Evolutionary conservation across 148 eudicot species (phyloP), one percentile per base, ranked within the genome.

Genomic region (Chenopodium berlandieri): DNA sequence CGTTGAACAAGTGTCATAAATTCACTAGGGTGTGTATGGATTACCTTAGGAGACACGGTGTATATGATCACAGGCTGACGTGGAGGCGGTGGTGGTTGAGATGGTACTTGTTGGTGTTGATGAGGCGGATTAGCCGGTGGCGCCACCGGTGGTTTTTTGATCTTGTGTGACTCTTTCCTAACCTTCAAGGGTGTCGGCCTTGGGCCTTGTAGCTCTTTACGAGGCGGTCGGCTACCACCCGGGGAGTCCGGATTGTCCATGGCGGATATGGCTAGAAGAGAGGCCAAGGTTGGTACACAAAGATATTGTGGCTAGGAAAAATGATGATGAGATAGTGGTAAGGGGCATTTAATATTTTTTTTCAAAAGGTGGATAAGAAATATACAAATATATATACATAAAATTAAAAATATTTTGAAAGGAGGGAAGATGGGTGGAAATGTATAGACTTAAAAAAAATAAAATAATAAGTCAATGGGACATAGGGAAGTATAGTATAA

Each of bases 1-100:
- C 92, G 90, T 82, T 95, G 98, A 14, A 95, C 98, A 30, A 95
- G 88, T 6, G 89, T 79, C 98, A 91, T 93, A 87, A 95, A 95
- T 52, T 93, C 96, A 68, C 82, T 91, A 69, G 97, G 96, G 88
- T 87, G 86, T 44, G 94, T 83, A 83, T 95, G 98, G 78, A 95
- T 95, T 9, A 95, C 89, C 80, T 93, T 93, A 4, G 98, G 98
- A 11, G 98, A 95, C 58, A 95, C 96, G 7, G 92, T 88, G 86
- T 95, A 95, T 12, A 92, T 95, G 48, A 95, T 92, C 50, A 95
- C 93, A 14, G 98, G 98, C 17, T 89, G 90, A 10, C 88, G 89
- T 22, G 84, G 88, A 44, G 84, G 90, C 12, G 5, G 62, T 3
- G 80, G 80, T 31, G 74, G 83, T 6, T 82, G 86, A 1, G 25